phyloP scores from a whole-genome alignment of 768 basidiomycete species.

The Pulveroboletus sp. region DNA sequence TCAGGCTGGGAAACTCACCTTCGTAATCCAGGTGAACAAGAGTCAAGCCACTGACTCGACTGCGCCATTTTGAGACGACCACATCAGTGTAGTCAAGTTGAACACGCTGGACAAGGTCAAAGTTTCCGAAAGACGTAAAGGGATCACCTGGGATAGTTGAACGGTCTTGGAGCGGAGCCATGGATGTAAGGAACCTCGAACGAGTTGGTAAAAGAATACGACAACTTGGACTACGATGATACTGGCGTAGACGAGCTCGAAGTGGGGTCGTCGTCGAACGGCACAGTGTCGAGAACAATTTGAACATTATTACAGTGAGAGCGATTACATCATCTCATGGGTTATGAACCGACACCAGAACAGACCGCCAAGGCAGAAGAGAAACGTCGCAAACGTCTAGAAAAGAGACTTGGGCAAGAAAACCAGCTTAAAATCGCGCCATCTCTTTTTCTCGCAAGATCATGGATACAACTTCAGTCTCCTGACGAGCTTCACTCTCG shows the following conservation, averaged over 20 bases:
- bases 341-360: slow-evolving; percentile 45
- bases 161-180: slow-evolving; percentile 26
- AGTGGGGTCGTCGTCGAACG: slow-evolving; percentile 12
- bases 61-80: slow-evolving; percentile 84
- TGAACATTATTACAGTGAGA: slow-evolving; percentile 17
- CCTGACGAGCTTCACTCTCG: neutral
- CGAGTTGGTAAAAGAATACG: neutral
- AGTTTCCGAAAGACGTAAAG: slow-evolving; percentile 61
- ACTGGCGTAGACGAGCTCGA: neutral
- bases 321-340: slow-evolving; percentile 22
- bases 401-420: slow-evolving; percentile 37
- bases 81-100: slow-evolving; percentile 79
- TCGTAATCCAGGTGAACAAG: slow-evolving; percentile 91
- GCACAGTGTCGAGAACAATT: slow-evolving; percentile 27
- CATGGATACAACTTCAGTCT: slow-evolving; percentile 34
- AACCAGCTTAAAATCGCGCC: slow-evolving; percentile 8
- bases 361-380: slow-evolving; percentile 54
- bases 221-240: neutral
- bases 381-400: slow-evolving; percentile 41
- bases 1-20: slow-evolving; percentile 43
- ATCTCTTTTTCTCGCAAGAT: slow-evolving; percentile 20
- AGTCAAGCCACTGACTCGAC: slow-evolving; percentile 80
- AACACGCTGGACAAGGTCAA: slow-evolving; percentile 76
- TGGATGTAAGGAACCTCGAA: slow-evolving; percentile 23
- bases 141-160: slow-evolving; percentile 12